Evolutionary conservation across 192 early-diverging fungal genomes (phyloP).

Genomic region (Coemansia reversa): DNA sequence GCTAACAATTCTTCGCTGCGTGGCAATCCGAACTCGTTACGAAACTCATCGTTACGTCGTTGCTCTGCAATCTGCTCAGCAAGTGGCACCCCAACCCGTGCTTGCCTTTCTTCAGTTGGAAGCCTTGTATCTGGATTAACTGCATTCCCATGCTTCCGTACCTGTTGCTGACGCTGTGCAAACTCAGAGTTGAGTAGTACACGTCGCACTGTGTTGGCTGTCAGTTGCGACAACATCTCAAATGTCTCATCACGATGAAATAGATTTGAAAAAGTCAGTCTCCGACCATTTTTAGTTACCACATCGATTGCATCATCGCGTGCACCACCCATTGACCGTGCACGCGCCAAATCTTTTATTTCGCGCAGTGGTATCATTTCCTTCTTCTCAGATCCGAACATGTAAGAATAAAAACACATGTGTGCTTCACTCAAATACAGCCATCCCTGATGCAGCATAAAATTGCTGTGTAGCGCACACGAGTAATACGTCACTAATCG

Average conservation of each 20-base stretch:
- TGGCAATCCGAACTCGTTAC: constrained; percentile 75
- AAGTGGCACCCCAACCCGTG: constrained; percentile 22
- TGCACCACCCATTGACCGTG: constrained; percentile 87
- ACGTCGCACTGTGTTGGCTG: constrained; percentile 80
- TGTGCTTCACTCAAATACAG: constrained; percentile 93
- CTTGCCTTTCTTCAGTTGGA: not conserved
- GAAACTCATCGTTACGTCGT: constrained; percentile 76
- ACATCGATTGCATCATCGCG: constrained; percentile 87
- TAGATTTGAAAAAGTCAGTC: constrained; percentile 90
- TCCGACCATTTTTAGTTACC: constrained; percentile 71
- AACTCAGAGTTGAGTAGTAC: constrained; percentile 78
- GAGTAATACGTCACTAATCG: constrained; percentile 95
- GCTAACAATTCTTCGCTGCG: constrained; percentile 69
- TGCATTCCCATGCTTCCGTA: constrained; percentile 3
- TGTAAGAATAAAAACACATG: constrained; percentile 92
- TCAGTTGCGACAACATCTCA: constrained; percentile 90
- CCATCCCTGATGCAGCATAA: constrained; percentile 94
- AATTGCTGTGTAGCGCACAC: constrained; percentile 76
- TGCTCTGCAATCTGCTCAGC: constrained; percentile 68
- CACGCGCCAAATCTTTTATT: constrained; percentile 82
- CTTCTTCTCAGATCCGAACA: constrained; percentile 91
- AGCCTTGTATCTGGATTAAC: constrained; percentile 26
- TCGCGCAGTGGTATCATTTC: constrained; percentile 89
- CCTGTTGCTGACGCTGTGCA: constrained; percentile 25
- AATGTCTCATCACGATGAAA: constrained; percentile 97